These are phyloP conservation scores for Sarocladium oryzae DNA, from an alignment of 2,329 filamentous ascomycete species.

Conservation along the genomic window DNA sequence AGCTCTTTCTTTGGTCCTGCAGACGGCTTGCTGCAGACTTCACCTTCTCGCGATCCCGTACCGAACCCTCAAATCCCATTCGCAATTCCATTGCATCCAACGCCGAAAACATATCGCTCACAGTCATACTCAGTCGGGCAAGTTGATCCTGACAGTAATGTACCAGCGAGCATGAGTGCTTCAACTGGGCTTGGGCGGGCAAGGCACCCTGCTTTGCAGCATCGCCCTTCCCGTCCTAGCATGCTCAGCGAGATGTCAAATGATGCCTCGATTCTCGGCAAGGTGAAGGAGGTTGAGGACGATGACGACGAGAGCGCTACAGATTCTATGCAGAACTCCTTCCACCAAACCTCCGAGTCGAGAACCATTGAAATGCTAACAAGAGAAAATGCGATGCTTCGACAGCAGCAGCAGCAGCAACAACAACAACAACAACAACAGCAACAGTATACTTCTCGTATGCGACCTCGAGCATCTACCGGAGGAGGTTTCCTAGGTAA, in stretches of 20 bases:
- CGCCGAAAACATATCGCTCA: slow-evolving; percentile 87
- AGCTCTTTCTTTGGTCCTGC: slow-evolving; percentile 46
- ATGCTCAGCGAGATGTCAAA: slow-evolving; percentile 68
- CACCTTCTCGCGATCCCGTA: slow-evolving; percentile 45
- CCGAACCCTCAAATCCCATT: slow-evolving; percentile 70
- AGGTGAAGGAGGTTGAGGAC: slow-evolving; percentile 65
- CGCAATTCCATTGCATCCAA: slow-evolving; percentile 80
- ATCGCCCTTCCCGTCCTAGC: slow-evolving; percentile 73
- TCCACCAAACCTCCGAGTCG: slow-evolving; percentile 49
- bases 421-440: slow-evolving; percentile 25
- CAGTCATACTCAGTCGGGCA: slow-evolving; percentile 96
- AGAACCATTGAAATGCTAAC: slow-evolving; percentile 58
- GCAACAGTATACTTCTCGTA: slow-evolving; percentile 45
- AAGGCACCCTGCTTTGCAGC: slow-evolving; percentile 64
- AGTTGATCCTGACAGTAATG: slow-evolving; percentile 59
- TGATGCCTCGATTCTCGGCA: slow-evolving; percentile 55
- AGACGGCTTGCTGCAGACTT: slow-evolving; percentile 38
- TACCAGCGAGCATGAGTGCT: slow-evolving; percentile 34
- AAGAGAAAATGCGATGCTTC: slow-evolving; percentile 56
- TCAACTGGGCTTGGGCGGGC: slow-evolving; percentile 46
- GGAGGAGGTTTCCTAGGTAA: slow-evolving; percentile 48
- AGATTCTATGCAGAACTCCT: slow-evolving; percentile 40
- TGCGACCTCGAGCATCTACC: slow-evolving; percentile 54
- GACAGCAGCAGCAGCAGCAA: slow-evolving; percentile 39
- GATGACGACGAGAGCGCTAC: slow-evolving; percentile 50